Percentiles rank a stretch among this genome's conserved stretches.
Conservation (phyloP, 1,284 basidiomycete genomes). For the Schizopora paradoxa region DNA sequence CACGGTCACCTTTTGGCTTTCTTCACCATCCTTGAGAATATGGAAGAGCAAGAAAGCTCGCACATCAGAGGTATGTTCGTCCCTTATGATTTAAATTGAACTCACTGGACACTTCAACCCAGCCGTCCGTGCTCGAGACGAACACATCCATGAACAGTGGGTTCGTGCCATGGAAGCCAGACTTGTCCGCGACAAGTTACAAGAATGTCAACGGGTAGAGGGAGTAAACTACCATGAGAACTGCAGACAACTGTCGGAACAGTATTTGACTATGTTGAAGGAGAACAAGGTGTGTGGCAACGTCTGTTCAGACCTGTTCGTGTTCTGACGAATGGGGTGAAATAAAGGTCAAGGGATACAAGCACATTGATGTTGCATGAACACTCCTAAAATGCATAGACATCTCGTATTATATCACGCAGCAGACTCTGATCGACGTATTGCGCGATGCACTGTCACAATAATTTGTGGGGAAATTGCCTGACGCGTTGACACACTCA, state of each 20-base stretch:
- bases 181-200: constrained; percentile 85
- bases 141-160: constrained; percentile 89
- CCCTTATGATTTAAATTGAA: too few species aligned
- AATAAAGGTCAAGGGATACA: constrained; percentile 49
- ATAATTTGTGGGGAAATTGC: too few species aligned
- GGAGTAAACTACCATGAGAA: constrained; percentile 89
- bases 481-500: too few species aligned
- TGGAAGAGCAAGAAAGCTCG: too few species aligned
- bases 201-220: constrained; percentile 88
- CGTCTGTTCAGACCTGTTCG: not conserved
- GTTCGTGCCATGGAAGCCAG: constrained; percentile 91
- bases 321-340: not conserved
- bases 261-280: constrained; percentile 78
- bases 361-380: constrained; percentile 48
- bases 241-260: constrained; percentile 84
- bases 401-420: too few species aligned
- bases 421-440: too few species aligned
- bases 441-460: too few species aligned
- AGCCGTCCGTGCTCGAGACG: constrained; percentile 59
- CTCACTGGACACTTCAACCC: too few species aligned
- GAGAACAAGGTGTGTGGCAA: constrained; percentile 71
- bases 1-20: too few species aligned
- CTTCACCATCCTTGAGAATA: too few species aligned
- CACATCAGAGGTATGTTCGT: too few species aligned
- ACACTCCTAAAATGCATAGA: too few species aligned